These are phyloP conservation scores for Auricularia heimuer DNA, from an alignment of 768 basidiomycete genomes.

Conservation along the genomic window DNA sequence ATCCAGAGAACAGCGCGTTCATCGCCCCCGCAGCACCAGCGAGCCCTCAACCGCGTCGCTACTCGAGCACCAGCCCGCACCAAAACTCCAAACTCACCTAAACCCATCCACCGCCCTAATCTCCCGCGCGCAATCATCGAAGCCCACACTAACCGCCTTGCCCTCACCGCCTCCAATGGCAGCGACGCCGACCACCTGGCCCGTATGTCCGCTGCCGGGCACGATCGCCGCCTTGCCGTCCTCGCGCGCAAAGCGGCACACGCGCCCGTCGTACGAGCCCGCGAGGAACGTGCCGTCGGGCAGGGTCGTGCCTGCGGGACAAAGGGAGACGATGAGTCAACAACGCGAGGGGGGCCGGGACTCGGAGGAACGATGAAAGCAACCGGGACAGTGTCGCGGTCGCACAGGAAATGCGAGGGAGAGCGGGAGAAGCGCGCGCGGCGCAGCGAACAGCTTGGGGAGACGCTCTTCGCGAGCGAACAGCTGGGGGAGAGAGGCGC, in stretches of 20 bases:
- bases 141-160: slow-evolving; percentile 62
- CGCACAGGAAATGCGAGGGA: too few relatives aligned
- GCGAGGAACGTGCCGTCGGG: slow-evolving; percentile 55
- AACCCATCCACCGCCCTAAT: slow-evolving; percentile 41
- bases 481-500: too few relatives aligned
- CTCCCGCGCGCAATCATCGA: slow-evolving; percentile 70
- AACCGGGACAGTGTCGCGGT: too few relatives aligned
- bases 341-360: not conserved
- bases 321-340: not conserved
- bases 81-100: slow-evolving; percentile 29
- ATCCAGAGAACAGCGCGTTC: too few relatives aligned
- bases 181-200: slow-evolving; percentile 54
- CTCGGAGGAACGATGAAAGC: too few relatives aligned
- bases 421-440: too few relatives aligned
- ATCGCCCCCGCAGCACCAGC: too few relatives aligned
- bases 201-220: slow-evolving; percentile 60
- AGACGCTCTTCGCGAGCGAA: too few relatives aligned
- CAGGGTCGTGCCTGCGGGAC: too few relatives aligned
- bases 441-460: too few relatives aligned
- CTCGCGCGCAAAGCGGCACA: slow-evolving; percentile 44
- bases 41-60: too few relatives aligned
- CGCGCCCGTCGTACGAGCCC: slow-evolving; percentile 72
- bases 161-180: slow-evolving; percentile 27
- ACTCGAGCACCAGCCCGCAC: too few relatives aligned
- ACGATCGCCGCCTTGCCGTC: slow-evolving; percentile 37